These are phyloP conservation scores for Groenewaldozyma tartarivorans DNA, from an alignment of 805 yeast species.

Conservation along the genomic window DNA sequence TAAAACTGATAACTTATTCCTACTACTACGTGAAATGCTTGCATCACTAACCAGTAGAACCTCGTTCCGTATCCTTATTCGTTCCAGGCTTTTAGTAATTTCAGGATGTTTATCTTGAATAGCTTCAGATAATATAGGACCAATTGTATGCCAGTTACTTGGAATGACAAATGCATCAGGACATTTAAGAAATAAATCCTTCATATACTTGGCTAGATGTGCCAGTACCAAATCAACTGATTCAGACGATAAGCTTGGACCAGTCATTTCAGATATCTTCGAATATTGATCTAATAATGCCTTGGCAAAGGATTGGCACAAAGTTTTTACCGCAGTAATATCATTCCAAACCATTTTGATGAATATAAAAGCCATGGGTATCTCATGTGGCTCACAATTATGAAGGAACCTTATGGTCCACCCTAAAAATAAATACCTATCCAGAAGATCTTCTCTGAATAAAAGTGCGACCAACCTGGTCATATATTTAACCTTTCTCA, in stretches of 20 bases:
- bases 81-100: slow-evolving; percentile 9
- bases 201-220: slow-evolving; percentile 12
- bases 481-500: slow-evolving; percentile 47
- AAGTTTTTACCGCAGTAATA: slow-evolving; percentile 42
- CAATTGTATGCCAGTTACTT: slow-evolving; percentile 21
- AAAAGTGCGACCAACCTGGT: slow-evolving; percentile 53
- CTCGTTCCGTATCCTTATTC: slow-evolving; percentile 17
- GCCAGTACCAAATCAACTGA: slow-evolving; percentile 7
- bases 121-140: slow-evolving; percentile 21
- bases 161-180: slow-evolving; percentile 28
- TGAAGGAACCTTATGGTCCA: slow-evolving; percentile 53
- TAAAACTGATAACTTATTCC: slow-evolving; percentile 12
- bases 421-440: slow-evolving; percentile 48
- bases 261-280: slow-evolving; percentile 17
- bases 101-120: slow-evolving; percentile 12
- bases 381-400: slow-evolving; percentile 28
- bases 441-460: slow-evolving; percentile 59
- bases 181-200: slow-evolving; percentile 15
- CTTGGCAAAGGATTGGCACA: slow-evolving; percentile 59
- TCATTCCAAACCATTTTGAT: slow-evolving; percentile 66
- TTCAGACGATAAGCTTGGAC: not conserved
- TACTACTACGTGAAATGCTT: slow-evolving; percentile 14
- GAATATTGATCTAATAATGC: slow-evolving; percentile 36
- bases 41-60: slow-evolving; percentile 17
- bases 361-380: slow-evolving; percentile 43